These are phyloP conservation scores for maize (Zea mays) DNA, from an alignment of 176 grass and related monocot genomes.

Conservation along the genomic window DNA sequence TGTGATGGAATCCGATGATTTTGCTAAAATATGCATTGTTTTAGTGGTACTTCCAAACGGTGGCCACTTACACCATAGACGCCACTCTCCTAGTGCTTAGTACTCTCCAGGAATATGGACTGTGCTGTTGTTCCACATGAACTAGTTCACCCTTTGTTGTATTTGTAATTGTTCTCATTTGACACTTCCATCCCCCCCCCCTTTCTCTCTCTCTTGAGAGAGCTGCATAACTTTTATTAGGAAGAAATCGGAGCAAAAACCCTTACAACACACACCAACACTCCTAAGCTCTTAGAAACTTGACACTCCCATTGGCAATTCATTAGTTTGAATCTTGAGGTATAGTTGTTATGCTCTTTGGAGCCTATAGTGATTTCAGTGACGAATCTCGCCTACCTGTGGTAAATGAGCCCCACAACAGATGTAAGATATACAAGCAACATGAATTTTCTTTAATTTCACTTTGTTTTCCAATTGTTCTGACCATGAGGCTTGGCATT, in stretches of 20 bases:
- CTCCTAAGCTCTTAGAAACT: too few relatives aligned
- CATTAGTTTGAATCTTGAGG: conserved; percentile 6
- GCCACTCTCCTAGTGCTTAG: too few relatives aligned
- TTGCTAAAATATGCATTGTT: conserved; percentile 4
- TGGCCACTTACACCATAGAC: background rate
- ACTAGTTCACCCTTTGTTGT: background rate
- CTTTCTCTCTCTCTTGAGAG: too few relatives aligned
- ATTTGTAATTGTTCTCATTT: background rate
- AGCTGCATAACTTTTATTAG: too few relatives aligned
- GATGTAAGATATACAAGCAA: background rate
- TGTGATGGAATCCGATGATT: background rate
- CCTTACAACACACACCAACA: too few relatives aligned
- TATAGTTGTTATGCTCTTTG: conserved; percentile 11
- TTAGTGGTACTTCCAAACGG: background rate
- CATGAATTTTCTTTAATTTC: background rate
- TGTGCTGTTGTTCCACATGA: conserved; percentile 8
- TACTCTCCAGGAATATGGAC: background rate
- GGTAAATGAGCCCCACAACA: background rate
- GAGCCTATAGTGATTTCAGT: background rate
- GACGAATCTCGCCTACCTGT: background rate
- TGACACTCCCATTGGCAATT: background rate
- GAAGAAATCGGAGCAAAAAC: too few relatives aligned
- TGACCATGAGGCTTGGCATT: conserved; percentile 3
- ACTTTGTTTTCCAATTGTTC: background rate
- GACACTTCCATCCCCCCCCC: too few relatives aligned